Evolutionary conservation across 257 asterid genomes (phyloP), one percentile per base, ranked within the genome.

Genomic region (Lithospermum erythrorhizon): DNA sequence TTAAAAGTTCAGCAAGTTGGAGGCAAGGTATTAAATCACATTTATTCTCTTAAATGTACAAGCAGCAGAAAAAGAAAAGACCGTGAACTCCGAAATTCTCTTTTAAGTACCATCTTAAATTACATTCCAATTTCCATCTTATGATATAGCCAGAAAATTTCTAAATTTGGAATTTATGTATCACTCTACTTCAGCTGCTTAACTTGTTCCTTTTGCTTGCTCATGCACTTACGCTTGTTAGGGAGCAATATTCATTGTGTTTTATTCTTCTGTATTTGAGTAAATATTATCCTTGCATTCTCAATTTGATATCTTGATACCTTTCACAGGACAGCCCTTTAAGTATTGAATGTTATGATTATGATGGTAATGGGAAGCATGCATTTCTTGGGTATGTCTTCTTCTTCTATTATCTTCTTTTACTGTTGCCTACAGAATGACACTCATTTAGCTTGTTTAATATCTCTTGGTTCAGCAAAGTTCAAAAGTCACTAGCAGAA

Each of bases 271-370:
- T 35, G n/a, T 35, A 35, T 35, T 4, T 35, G 47, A 35, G 47
- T 35, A 11, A 35, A 35, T 35, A 11, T 35, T 35, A 35, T 35
- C 47, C 47, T 35, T 35, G 47, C 47, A 9, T 35, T 35, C 15
- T 35, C 47, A 35, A 14, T 8, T 35, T 35, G 35, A 62, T 55
- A 21, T 35, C 17, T 51, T 80, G 74, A 53, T 73, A 55, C 68
- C 73, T 70, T 65, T 37, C 87, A 87, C 99, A 93, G 99, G 99
- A 87, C 79, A 89, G 83, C 82, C 97, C 95, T 59, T 72, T 93
- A 83, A 73, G 59, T 62, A 71, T 93, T 23, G 99, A 93, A 83
- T 93, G 99, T 72, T 93, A 79, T 64, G 79, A 93, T 84, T 93
- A 86, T 85, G 85, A 93, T 73, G 76, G 84, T 76, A 86, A 87